phyloP scores from a whole-genome alignment of 2,329 filamentous ascomycete species.

The Herpotrichia juniperi region DNA sequence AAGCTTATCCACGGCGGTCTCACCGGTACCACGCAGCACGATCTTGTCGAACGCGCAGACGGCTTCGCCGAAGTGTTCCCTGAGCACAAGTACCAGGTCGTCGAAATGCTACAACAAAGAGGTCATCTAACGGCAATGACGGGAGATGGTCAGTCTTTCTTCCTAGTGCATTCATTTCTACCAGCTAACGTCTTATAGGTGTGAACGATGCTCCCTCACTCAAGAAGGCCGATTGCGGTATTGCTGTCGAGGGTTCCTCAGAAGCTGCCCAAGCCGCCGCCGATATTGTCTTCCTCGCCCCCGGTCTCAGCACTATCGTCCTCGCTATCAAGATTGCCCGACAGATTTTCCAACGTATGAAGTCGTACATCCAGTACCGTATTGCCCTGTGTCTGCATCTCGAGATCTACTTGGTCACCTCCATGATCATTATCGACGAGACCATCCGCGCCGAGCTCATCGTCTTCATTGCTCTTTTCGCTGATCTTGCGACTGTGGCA shows the following conservation, averaged over 20 bases:
- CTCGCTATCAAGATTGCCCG: constrained; percentile 75
- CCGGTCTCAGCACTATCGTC: constrained; percentile 73
- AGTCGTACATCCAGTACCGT: constrained; percentile 78
- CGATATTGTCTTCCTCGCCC: constrained; percentile 77
- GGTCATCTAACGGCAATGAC: constrained; percentile 78
- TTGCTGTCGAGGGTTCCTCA: constrained; percentile 73
- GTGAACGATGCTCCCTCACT: constrained; percentile 76
- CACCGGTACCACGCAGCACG: constrained; percentile 73
- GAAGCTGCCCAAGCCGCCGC: constrained; percentile 75
- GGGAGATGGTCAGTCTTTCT: constrained; percentile 62
- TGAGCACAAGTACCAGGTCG: constrained; percentile 78
- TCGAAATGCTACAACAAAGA: constrained; percentile 76
- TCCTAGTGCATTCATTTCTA: background rate
- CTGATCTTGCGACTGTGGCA: constrained; percentile 79
- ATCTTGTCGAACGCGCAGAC: constrained; percentile 76
- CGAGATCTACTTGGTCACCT: constrained; percentile 77
- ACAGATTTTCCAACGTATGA: constrained; percentile 80
- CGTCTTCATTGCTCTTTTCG: constrained; percentile 80
- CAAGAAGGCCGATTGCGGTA: constrained; percentile 77
- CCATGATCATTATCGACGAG: constrained; percentile 82
- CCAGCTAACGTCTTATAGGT: constrained; percentile 41
- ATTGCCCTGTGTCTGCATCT: constrained; percentile 76
- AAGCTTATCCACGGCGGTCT: constrained; percentile 79
- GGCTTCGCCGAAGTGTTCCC: constrained; percentile 78
- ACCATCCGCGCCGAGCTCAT: constrained; percentile 74